Conservation (phyloP, 2,329 filamentous ascomycete species). For the Xylariales sp. region DNA sequence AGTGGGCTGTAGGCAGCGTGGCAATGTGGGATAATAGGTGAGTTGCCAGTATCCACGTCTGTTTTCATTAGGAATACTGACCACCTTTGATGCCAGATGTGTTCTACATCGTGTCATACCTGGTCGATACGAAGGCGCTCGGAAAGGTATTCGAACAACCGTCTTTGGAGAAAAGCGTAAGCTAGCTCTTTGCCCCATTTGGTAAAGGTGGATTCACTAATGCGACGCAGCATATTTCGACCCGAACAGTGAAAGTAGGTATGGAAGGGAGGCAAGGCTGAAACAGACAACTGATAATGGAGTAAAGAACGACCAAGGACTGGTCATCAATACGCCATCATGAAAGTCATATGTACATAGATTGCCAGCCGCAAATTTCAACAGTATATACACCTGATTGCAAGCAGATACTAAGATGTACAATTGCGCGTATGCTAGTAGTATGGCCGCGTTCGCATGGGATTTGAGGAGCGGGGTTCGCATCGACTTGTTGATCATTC, state of each 20-base stretch:
- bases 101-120: constrained; percentile 37
- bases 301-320: background rate
- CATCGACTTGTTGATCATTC: too few relatives aligned
- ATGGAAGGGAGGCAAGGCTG: constrained; percentile 9
- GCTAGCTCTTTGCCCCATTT: constrained; percentile 11
- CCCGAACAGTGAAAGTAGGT: constrained; percentile 14
- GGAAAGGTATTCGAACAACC: constrained; percentile 34
- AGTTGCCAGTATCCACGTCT: background rate
- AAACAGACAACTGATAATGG: background rate
- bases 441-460: too few relatives aligned
- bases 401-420: too few relatives aligned
- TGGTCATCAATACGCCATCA: background rate
- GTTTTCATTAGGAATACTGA: background rate
- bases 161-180: constrained; percentile 41
- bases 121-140: constrained; percentile 29
- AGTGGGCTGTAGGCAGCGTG: constrained; percentile 43
- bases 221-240: constrained; percentile 9
- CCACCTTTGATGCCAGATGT: constrained; percentile 15
- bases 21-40: constrained; percentile 48
- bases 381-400: too few relatives aligned
- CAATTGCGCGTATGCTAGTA: too few relatives aligned
- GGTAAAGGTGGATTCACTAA: constrained; percentile 6
- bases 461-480: too few relatives aligned
- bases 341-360: background rate
- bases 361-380: too few relatives aligned